Percentiles rank a stretch among this genome's conserved stretches.
Evolutionary conservation across 2,329 filamentous ascomycete genomes (phyloP).

Genomic region (Helotiales sp.): DNA sequence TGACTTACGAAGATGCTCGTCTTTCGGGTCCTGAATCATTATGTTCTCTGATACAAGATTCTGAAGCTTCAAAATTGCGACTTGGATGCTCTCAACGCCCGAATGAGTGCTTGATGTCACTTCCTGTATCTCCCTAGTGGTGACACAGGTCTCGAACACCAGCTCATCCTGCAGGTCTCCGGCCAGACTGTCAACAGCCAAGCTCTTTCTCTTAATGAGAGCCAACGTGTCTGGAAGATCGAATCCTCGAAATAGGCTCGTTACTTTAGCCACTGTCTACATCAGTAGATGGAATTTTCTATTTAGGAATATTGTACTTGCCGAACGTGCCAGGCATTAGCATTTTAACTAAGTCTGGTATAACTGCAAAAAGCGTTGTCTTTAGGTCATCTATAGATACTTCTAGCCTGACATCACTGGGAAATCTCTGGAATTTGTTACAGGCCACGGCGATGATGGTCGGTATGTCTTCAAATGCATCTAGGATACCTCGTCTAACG

Average conservation of each 20-base stretch:
- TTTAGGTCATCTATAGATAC: background rate
- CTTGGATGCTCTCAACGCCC: background rate
- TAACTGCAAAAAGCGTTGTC: slow-evolving; percentile 2
- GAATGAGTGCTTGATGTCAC: background rate
- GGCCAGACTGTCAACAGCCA: background rate
- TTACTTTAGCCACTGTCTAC: background rate
- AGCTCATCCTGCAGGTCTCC: background rate
- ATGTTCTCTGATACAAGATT: background rate
- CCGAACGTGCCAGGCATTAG: slow-evolving; percentile 9
- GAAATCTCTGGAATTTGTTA: slow-evolving; percentile 2
- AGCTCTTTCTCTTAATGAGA: background rate
- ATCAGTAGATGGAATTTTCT: background rate
- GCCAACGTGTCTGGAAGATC: background rate
- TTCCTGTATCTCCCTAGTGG: background rate
- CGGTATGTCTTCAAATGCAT: slow-evolving; percentile 10
- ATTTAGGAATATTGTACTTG: background rate
- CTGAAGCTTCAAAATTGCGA: background rate
- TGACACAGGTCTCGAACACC: background rate
- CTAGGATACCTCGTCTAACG: slow-evolving; percentile 1
- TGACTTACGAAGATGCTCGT: background rate
- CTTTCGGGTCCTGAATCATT: background rate
- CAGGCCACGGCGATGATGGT: slow-evolving; percentile 7
- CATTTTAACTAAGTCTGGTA: background rate
- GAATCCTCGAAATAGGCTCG: slow-evolving; percentile 8
- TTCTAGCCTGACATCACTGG: background rate